Percentiles rank a stretch among this genome's conserved stretches.
Evolutionary conservation across 768 basidiomycete species (phyloP).

Genomic region (Naganishia vaughanmartiniae): DNA sequence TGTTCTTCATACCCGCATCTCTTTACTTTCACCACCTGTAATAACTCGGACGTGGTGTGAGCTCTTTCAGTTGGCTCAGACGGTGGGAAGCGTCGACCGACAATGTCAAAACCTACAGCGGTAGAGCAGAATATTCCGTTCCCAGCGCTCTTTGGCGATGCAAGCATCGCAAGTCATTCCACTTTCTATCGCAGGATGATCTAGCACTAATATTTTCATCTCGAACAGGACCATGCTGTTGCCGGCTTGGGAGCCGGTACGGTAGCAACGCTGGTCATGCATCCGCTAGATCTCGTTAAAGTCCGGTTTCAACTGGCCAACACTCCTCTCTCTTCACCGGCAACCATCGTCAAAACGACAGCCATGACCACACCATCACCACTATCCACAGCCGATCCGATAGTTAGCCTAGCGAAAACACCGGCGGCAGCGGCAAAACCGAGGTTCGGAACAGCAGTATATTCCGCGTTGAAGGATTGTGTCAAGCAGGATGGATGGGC

Average conservation of each 20-base stretch:
- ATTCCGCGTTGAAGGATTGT: constrained; percentile 69
- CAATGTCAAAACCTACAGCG: background rate
- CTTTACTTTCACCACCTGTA: background rate
- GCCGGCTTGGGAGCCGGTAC: constrained; percentile 91
- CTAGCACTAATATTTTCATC: background rate
- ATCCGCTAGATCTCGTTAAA: constrained; percentile 93
- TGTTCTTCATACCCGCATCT: background rate
- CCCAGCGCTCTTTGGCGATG: constrained; percentile 45
- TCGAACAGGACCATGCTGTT: constrained; percentile 82
- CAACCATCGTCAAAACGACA: constrained; percentile 9
- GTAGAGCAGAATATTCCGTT: constrained; percentile 12
- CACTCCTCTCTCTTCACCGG: constrained; percentile 46
- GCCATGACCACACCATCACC: constrained; percentile 11
- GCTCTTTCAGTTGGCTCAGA: background rate
- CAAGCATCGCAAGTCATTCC: constrained; percentile 37
- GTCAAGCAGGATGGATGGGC: constrained; percentile 70
- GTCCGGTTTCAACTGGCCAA: constrained; percentile 88
- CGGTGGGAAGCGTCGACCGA: background rate
- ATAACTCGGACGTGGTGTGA: background rate
- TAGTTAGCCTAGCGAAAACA: background rate
- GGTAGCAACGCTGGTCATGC: constrained; percentile 89
- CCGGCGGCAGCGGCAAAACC: constrained; percentile 32
- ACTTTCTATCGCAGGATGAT: background rate
- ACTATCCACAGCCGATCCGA: constrained; percentile 15
- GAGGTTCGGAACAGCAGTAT: constrained; percentile 60